Evolutionary conservation across 1,284 basidiomycete genomes (phyloP), one percentile per base, ranked within the genome.

Genomic region (Ceratobasidium sp.): DNA sequence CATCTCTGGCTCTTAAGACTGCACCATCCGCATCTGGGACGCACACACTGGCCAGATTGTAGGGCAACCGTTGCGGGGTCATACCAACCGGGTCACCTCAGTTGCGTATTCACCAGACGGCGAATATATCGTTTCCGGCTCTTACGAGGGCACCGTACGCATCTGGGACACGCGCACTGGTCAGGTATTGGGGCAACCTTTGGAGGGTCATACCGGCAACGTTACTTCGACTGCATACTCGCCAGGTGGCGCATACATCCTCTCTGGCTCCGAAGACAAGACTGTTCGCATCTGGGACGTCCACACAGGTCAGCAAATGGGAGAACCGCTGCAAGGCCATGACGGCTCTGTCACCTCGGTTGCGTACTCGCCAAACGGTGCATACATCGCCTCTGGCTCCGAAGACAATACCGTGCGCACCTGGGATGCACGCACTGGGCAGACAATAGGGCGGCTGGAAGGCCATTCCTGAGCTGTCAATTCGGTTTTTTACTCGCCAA

Each of bases 271-370:
- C 25, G 25, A 29, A 29, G 25, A 29, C 25, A 51, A 65, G 29
- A 49, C 57, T 32, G 37, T 75, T 44, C 29, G 49, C 15, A 37
- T 66, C 1, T 75, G 71, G 71, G 51, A 54, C 11, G 43, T 51
- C 8, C 11, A 37, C 19, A 71, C n/a, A 1, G 67, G 65, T 1
- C 8, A 52, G 62, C n/a, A 19, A n/a, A 17, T 65, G 4, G 61
- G 73, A 8, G 44, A 66, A 46, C 61, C 73, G 17, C 29, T 70
- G 22, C 13, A 57, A 17, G 49, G 75, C 44, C 29, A 29, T 32
- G n/a, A 11, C 34, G 15, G 25, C 15, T 11, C 15, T 8, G 22
- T 67, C 4, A 32, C 37, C 8, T 44, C 65, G 17, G 65, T 67
- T 15, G 65, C 37, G 25, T 67, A 44, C 29, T 67, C 65, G 13